Conservation (phyloP, 2,329 filamentous ascomycete genomes). For the Epicoccum sorghinum region DNA sequence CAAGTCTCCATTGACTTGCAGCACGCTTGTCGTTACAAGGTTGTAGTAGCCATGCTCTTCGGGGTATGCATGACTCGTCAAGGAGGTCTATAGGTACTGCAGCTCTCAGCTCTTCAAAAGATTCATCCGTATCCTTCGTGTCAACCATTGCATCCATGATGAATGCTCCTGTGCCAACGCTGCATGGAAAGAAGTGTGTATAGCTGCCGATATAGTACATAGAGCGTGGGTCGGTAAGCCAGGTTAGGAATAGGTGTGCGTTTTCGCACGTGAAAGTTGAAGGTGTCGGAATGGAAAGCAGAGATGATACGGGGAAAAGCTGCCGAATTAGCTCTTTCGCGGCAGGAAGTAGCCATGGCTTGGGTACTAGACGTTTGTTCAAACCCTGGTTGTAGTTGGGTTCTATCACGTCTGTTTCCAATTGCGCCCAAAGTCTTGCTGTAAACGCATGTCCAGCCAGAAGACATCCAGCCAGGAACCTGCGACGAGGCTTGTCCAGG, state of each 20-base stretch:
- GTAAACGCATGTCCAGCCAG: conserved; percentile 15
- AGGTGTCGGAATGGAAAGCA: background rate
- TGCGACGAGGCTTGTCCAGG: conserved; percentile 12
- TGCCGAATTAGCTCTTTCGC: conserved; percentile 11
- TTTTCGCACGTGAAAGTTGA: conserved; percentile 11
- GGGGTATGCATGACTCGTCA: conserved; percentile 12
- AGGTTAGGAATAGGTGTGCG: conserved; percentile 21
- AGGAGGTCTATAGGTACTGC: conserved; percentile 21
- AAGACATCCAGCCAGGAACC: conserved; percentile 23
- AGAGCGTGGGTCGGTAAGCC: conserved; percentile 24
- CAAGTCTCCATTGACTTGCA: conserved; percentile 14
- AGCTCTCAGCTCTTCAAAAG: conserved; percentile 7
- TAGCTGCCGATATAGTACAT: conserved; percentile 19
- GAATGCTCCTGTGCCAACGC: conserved; percentile 1
- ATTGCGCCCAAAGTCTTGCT: conserved; percentile 20
- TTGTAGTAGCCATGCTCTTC: conserved; percentile 19
- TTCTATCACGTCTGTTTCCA: conserved; percentile 16
- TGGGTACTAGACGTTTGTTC: conserved; percentile 10
- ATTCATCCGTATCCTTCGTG: conserved; percentile 9
- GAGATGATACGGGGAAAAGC: background rate
- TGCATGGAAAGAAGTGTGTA: conserved; percentile 6
- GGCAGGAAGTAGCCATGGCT: conserved; percentile 4
- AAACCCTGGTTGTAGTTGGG: conserved; percentile 20
- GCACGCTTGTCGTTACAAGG: conserved; percentile 2
- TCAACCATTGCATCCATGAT: conserved; percentile 9